A percentile compares a stretch with the other conserved stretches of the same genome.
These are phyloP conservation scores for Vigna mungo DNA, from an alignment of 306 rosid genomes.

Conservation along the genomic window DNA sequence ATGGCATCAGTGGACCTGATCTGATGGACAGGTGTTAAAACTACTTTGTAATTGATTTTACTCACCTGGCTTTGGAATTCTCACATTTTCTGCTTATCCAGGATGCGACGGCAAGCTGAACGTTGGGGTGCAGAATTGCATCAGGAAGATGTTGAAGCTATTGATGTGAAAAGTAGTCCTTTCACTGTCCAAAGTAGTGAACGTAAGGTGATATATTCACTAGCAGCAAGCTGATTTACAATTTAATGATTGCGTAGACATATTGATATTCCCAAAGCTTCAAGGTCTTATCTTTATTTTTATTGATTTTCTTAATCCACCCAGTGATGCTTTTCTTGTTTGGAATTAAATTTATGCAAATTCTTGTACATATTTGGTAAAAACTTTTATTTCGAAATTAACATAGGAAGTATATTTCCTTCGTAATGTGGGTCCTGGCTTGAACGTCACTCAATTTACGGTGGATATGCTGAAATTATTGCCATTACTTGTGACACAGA, in stretches of 20 bases:
- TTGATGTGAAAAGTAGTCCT: constrained; percentile 78
- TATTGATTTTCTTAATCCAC: constrained; percentile 33
- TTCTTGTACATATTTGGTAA: constrained; percentile 1
- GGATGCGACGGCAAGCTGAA: constrained; percentile 71
- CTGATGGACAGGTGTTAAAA: constrained; percentile 83
- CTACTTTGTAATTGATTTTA: constrained; percentile 23
- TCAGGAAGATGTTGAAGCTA: constrained; percentile 89
- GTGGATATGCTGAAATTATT: constrained; percentile 31
- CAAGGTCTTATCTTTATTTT: constrained; percentile 29
- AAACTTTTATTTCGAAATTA: constrained; percentile 5
- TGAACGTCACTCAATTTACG: constrained; percentile 15
- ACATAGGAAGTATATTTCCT: constrained; percentile 13
- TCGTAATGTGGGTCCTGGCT: constrained; percentile 21
- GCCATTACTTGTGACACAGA: constrained; percentile 25
- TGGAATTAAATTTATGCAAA: constrained; percentile 22
- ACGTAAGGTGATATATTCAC: constrained; percentile 79
- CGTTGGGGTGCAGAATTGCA: constrained; percentile 96
- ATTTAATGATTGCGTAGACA: constrained; percentile 23
- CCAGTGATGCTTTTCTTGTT: constrained; percentile 16
- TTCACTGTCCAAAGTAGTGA: constrained; percentile 91
- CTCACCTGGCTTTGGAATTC: constrained; percentile 31
- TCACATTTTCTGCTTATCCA: constrained; percentile 38
- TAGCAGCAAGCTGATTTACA: constrained; percentile 38
- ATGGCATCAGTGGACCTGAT: constrained; percentile 95
- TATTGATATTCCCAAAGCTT: constrained; percentile 24